Percentiles rank a stretch among this genome's conserved stretches.
phyloP scores from a whole-genome alignment of 345 rosid species.

The Citrus cavaleriei region DNA sequence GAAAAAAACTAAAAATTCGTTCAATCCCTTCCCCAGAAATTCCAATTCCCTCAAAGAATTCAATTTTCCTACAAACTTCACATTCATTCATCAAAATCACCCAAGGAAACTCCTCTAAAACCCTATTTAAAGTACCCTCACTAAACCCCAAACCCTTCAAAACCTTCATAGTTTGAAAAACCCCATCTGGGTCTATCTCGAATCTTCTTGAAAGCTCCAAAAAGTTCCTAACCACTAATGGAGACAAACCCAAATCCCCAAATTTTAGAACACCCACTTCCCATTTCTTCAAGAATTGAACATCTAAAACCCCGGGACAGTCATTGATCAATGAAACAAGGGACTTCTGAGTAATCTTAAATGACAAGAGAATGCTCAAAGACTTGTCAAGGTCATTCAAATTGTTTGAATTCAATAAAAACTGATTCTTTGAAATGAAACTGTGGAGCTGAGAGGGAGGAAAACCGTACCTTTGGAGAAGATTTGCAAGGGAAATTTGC shows the following conservation, averaged over 20 bases:
- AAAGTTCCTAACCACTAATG: constrained; percentile 38
- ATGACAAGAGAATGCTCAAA: constrained; percentile 45
- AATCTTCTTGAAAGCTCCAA: constrained; percentile 51
- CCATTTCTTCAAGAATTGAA: constrained; percentile 63
- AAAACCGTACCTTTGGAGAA: constrained; percentile 68
- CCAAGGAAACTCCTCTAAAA: constrained; percentile 53
- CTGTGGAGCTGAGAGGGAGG: constrained; percentile 47
- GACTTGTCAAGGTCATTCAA: constrained; percentile 47
- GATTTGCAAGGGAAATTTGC: constrained; percentile 49
- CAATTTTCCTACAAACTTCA: constrained; percentile 44
- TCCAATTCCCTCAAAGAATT: constrained; percentile 46
- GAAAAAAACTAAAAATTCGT: constrained; percentile 43
- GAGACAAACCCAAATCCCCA: constrained; percentile 23
- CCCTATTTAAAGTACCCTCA: constrained; percentile 38
- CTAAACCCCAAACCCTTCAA: constrained; percentile 64
- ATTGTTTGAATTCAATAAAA: constrained; percentile 41
- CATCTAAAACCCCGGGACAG: constrained; percentile 66
- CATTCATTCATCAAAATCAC: constrained; percentile 39
- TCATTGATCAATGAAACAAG: constrained; percentile 47
- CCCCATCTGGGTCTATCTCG: constrained; percentile 44
- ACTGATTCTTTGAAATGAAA: constrained; percentile 41
- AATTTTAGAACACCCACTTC: constrained; percentile 23
- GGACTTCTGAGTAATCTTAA: constrained; percentile 48
- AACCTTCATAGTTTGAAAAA: constrained; percentile 25
- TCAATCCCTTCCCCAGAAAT: constrained; percentile 38